Percentiles rank a stretch among this genome's conserved stretches.
Evolutionary conservation across 2,329 filamentous ascomycete genomes (phyloP).

Genomic region (Chlorencoelia australis): DNA sequence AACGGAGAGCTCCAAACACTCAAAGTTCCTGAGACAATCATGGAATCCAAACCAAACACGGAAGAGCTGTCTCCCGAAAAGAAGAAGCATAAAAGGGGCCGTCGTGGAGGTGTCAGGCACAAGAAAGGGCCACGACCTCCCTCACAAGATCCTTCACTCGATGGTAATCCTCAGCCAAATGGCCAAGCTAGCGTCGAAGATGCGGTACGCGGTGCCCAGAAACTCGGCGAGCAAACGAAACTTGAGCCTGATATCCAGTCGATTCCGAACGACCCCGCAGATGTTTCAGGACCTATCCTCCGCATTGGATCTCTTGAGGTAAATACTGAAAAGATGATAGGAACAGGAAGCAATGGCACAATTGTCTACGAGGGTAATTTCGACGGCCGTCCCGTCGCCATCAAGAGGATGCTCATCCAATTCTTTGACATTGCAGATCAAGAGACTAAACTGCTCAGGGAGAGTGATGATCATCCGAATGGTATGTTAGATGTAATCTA

Average conservation of each 20-base stretch:
- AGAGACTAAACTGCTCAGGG: constrained; percentile 79
- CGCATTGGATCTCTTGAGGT: constrained; percentile 56
- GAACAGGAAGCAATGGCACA: constrained; percentile 90
- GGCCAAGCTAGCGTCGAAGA: constrained; percentile 41
- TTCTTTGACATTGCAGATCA: constrained; percentile 94
- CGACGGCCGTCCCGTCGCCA: constrained; percentile 83
- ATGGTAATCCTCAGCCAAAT: constrained; percentile 27
- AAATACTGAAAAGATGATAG: constrained; percentile 51
- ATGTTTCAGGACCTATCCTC: constrained; percentile 48
- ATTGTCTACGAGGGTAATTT: constrained; percentile 92
- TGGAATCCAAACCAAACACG: no score
- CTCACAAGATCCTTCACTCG: constrained; percentile 31
- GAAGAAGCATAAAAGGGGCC: constrained; percentile 59
- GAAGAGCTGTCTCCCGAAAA: constrained; percentile 32
- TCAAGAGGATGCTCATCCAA: constrained; percentile 93
- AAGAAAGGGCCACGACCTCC: constrained; percentile 38
- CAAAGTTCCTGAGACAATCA: no score
- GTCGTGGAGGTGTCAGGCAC: constrained; percentile 61
- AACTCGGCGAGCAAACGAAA: constrained; percentile 40
- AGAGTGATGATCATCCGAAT: constrained; percentile 93
- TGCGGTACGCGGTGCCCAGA: constrained; percentile 48
- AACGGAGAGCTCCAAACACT: no score
- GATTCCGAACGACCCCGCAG: constrained; percentile 45
- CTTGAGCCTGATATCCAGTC: constrained; percentile 54
- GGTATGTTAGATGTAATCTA: constrained; percentile 31